Evolutionary conservation across 176 grass and related monocot genomes (phyloP).

Genomic region (Raddia distichophylla): DNA sequence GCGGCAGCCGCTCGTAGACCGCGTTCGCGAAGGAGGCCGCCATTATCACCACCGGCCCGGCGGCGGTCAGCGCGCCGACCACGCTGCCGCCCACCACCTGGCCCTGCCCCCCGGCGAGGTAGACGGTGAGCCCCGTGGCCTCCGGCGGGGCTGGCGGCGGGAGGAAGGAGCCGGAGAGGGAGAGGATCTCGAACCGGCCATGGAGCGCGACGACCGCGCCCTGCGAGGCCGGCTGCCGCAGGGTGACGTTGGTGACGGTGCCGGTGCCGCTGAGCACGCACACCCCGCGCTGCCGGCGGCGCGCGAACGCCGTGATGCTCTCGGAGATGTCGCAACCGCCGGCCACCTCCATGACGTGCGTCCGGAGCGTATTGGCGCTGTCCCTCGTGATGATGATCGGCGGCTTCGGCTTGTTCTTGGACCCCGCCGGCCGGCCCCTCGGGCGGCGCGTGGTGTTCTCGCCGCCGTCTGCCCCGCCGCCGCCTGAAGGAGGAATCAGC

Average conservation of each 20-base stretch:
- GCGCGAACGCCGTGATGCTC: constrained; percentile 70
- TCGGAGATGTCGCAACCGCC: constrained; percentile 76
- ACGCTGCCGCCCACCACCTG: constrained; percentile 83
- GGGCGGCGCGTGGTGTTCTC: constrained; percentile 55
- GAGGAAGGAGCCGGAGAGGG: constrained; percentile 82
- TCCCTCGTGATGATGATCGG: constrained; percentile 86
- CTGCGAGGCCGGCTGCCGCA: constrained; percentile 66
- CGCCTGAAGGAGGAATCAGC: constrained; percentile 36
- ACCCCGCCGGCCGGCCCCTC: constrained; percentile 67
- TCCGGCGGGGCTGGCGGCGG: constrained; percentile 79
- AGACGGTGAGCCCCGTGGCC: constrained; percentile 78
- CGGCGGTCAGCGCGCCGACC: constrained; percentile 62
- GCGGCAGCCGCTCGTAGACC: constrained; percentile 75
- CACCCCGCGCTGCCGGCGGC: constrained; percentile 77
- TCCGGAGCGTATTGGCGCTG: constrained; percentile 80
- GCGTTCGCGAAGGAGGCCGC: constrained; percentile 81
- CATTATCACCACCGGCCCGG: constrained; percentile 81
- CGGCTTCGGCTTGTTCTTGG: constrained; percentile 86
- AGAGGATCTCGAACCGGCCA: constrained; percentile 86
- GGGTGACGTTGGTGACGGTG: constrained; percentile 74
- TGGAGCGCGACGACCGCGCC: constrained; percentile 70
- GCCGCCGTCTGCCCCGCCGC: constrained; percentile 45
- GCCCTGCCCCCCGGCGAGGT: constrained; percentile 77
- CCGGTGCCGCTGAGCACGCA: constrained; percentile 76
- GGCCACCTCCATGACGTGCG: constrained; percentile 83